Evolutionary conservation across 495 filamentous ascomycete genomes (phyloP).

Genomic region (Talaromyces wortmannii): DNA sequence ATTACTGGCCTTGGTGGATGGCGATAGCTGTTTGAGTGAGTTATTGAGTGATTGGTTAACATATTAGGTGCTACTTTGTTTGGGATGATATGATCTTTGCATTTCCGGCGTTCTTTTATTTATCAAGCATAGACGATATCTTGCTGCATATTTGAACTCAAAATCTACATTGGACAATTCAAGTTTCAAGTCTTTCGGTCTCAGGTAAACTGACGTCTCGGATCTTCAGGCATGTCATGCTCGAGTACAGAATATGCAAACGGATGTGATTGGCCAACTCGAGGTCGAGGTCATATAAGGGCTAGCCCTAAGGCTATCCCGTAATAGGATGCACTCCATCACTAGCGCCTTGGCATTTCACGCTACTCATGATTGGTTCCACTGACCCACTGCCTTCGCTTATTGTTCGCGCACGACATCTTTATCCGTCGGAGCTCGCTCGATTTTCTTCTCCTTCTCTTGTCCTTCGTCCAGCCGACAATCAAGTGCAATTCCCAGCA

Average conservation of each 20-base stretch:
- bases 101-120: constrained; percentile 1
- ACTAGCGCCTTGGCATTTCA: not conserved
- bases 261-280: not conserved
- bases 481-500: constrained; percentile 25
- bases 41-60: no score
- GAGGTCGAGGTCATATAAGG: not conserved
- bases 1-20: constrained; percentile 35
- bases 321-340: not conserved
- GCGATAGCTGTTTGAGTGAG: constrained; percentile 16
- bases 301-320: not conserved
- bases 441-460: constrained; percentile 17
- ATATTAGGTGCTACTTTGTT: no score
- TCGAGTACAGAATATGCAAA: no score
- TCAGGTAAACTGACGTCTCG: no score
- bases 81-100: not conserved
- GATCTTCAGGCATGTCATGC: not conserved
- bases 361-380: not conserved
- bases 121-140: constrained; percentile 2
- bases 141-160: not conserved
- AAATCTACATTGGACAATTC: no score
- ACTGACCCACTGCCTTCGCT: not conserved
- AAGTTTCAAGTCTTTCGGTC: no score
- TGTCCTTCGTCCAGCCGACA: constrained; percentile 24
- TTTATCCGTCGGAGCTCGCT: not conserved
- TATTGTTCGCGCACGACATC: constrained; percentile 6